Evolutionary conservation across 2,329 filamentous ascomycete species (phyloP), one percentile per base, ranked within the genome.

Genomic region (Aspergillus amoenus): DNA sequence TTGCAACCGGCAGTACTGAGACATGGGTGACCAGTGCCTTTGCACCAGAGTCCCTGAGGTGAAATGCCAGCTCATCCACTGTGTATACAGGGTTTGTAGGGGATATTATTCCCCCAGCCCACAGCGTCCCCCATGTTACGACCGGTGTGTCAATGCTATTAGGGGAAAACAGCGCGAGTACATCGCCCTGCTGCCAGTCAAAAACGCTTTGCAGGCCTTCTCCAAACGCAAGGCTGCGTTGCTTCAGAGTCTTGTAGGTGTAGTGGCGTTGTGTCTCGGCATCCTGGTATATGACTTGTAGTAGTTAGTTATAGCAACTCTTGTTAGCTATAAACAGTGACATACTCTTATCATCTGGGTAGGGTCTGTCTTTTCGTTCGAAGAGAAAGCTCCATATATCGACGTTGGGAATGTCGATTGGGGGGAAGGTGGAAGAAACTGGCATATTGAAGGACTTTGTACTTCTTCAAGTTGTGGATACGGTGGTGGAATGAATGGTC

Each of bases 31-130:
- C 83, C 5, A 97, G 73, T 0, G 82, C 90, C 68, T 86, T 90
- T 32, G 91, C 90, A 0, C 84, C 83, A 0, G 88, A 88, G 73
- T 95, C 90, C 66, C 85, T 85, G 59, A 97, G 82, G 76, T 97
- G 93, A 68, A 90, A 92, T 4, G 88, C 86, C 34, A 97, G 82
- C 74, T 97, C 93, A 8, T 91, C 85, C 11, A 84, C 84, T 0
- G 90, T 96, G 75, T 96, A 96, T 4, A 87, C 86, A 18, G 93
- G 92, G 69, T 97, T 97, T 3, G 91, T 91, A 0, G 93, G 91
- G 15, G 88, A 91, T 9, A 91, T 77, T 51, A 91, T 79, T 27
- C 90, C 92, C 44, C 92, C 93, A 0, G 91, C 89, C 89, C 91
- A 97, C 62, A 89, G 85, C 9, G 85, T 82, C 24, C 92, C 93